Evolutionary conservation across 139 green algal genomes (phyloP), one percentile per base, ranked within the genome.

Genomic region (Marvania coccoides): DNA sequence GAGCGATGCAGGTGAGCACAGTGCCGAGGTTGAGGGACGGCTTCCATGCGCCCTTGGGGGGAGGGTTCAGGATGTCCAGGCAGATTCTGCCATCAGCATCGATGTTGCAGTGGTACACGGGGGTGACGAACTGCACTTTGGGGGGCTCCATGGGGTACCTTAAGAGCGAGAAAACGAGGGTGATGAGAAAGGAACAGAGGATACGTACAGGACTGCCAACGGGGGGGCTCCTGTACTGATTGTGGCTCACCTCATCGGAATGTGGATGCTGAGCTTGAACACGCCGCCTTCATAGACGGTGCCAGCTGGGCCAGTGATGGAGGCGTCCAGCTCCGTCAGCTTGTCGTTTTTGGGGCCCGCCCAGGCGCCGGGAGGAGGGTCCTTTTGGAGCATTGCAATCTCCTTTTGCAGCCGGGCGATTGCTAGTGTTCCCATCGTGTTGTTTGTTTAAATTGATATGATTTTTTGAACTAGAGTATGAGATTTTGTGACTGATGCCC

Each of bases 91-190:
- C 83, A 37, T 72, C 70, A 8, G 64, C 45, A n/a, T 87, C 76
- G 15, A 91, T 85, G 77, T 91, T 91, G 13, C 83, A 83, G 56
- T 91, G 85, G 67, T 91, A 89, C 6, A 91, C 69, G 14, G 62
- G 76, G 6, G 83, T 89, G 5, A 48, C n/a, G 45, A 89, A 89
- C 31, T 47, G 63, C 4, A 87, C 80, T 40, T 84, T 80, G 29
- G 80, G 81, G 1, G 81, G 81, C 62, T 88, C 80, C 19, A 87
- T 83, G 1, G 81, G 81, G 67, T 87, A 88, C 47, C 81, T 83
- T 58, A 23, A 37, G 45, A 35, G 8, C 3, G n/a, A 40, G 14
- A 8, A 61, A 15, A 7, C 31, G 39, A 33, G 19, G 15, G 19
- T 51, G 42, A 51, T 51, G 42, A 51, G 19, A 51, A 19, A 19